Evolutionary conservation across 1,139 yeast genomes (phyloP).

Genomic region (Taphrina sp.): DNA sequence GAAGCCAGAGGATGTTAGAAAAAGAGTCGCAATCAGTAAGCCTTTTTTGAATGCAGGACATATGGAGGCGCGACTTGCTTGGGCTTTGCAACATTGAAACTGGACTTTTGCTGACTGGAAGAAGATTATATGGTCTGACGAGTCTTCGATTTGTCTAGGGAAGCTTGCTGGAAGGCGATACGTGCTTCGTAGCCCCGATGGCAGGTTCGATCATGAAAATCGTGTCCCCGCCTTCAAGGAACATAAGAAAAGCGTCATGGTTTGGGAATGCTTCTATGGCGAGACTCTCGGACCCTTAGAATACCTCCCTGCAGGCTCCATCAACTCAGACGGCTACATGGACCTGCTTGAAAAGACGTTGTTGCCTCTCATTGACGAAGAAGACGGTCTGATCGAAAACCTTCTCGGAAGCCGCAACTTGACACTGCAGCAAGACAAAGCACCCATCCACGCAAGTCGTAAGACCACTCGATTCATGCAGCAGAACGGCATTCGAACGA

Average conservation of each 20-base stretch:
- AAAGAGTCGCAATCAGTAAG: too few relatives aligned
- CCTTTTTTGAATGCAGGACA: too few relatives aligned
- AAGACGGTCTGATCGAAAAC: conserved; percentile 4
- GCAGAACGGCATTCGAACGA: too few relatives aligned
- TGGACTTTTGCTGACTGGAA: not conserved
- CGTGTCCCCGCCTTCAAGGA: not conserved
- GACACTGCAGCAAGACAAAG: conserved; percentile 7
- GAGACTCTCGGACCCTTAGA: conserved; percentile 1
- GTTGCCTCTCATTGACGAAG: conserved; percentile 4
- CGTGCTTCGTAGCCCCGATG: not conserved
- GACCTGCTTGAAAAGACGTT: not conserved
- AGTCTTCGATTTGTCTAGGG: conserved; percentile 7
- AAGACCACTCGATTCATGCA: too few relatives aligned
- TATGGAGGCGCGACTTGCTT: too few relatives aligned
- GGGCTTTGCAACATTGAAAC: too few relatives aligned
- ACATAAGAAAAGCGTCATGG: not conserved
- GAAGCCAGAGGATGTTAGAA: too few relatives aligned
- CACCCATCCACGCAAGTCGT: too few relatives aligned
- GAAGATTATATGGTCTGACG: conserved; percentile 4
- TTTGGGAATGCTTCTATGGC: not conserved
- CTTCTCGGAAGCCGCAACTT: not conserved
- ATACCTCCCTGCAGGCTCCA: not conserved
- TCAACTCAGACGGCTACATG: conserved; percentile 1
- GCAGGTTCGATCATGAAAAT: not conserved
- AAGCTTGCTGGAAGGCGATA: not conserved